Conservation (phyloP, 2,329 filamentous ascomycete species). For the Keithomyces neogunnii region DNA sequence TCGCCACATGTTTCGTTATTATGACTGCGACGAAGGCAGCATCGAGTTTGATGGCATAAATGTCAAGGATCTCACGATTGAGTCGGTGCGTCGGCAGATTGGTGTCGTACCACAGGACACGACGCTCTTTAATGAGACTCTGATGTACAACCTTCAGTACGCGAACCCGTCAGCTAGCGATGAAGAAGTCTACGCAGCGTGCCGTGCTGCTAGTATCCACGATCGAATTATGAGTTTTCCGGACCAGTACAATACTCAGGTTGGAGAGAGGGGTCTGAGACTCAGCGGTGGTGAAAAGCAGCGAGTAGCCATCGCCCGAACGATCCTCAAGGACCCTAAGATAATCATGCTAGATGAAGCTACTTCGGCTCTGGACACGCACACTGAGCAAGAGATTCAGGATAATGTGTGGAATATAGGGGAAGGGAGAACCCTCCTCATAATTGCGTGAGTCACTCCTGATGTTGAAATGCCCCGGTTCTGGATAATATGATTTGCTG, state of each 20-base stretch:
- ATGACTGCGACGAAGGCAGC: constrained; percentile 71
- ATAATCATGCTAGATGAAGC: constrained; percentile 93
- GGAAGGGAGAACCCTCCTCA: constrained; percentile 80
- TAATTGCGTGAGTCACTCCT: constrained; percentile 66
- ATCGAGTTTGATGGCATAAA: constrained; percentile 81
- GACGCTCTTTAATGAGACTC: constrained; percentile 84
- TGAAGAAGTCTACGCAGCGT: constrained; percentile 74
- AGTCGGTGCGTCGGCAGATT: constrained; percentile 84
- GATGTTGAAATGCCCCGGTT: not conserved
- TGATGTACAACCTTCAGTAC: constrained; percentile 93
- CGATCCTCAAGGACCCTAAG: constrained; percentile 82
- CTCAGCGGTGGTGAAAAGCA: constrained; percentile 91
- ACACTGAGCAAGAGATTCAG: constrained; percentile 91
- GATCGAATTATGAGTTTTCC: constrained; percentile 87
- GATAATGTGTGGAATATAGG: constrained; percentile 74
- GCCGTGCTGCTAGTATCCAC: constrained; percentile 81
- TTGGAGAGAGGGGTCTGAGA: constrained; percentile 80
- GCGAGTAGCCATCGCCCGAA: constrained; percentile 85
- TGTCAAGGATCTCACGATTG: constrained; percentile 80
- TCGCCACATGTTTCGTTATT: constrained; percentile 92
- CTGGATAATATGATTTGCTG: constrained; percentile 7
- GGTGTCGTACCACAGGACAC: constrained; percentile 97
- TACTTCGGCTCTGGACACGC: constrained; percentile 82
- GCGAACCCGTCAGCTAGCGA: constrained; percentile 74
- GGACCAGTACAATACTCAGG: constrained; percentile 80